phyloP scores from a whole-genome alignment of 2,329 filamentous ascomycete species.

The Nemania abortiva region DNA sequence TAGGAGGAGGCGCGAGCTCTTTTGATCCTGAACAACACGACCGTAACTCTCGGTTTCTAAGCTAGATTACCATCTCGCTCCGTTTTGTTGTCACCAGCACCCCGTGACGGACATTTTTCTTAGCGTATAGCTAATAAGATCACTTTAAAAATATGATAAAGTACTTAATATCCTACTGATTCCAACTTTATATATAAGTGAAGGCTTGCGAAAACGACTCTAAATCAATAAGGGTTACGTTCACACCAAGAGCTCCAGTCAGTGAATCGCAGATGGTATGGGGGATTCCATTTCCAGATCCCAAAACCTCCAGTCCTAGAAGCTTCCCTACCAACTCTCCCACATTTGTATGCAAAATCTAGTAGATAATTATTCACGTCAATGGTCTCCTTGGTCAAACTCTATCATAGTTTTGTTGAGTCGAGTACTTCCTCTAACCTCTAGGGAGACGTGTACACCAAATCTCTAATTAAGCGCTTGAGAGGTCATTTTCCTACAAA shows the following conservation, averaged over 20 bases:
- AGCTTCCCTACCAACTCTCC: constrained; percentile 8
- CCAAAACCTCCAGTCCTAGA: constrained; percentile 6
- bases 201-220: no score
- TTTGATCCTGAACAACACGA: constrained; percentile 2
- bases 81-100: no score
- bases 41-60: constrained; percentile 5
- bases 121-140: no score
- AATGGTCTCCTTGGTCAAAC: no score
- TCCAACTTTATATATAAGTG: no score
- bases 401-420: constrained; percentile 38
- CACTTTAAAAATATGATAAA: no score
- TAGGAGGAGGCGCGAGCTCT: background rate
- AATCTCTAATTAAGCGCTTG: constrained; percentile 27
- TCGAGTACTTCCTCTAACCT: constrained; percentile 40
- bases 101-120: no score
- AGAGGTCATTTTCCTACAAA: constrained; percentile 34
- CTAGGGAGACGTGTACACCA: constrained; percentile 23
- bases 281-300: no score
- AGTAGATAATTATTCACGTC: no score
- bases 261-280: background rate
- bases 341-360: constrained; percentile 6
- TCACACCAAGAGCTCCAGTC: no score
- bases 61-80: background rate
- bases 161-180: no score
- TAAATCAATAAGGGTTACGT: no score